Base-by-base conservation (phyloP, 2,329 filamentous ascomycete genomes). In the Xenosphaeropsis pyriputrescens region DNA sequence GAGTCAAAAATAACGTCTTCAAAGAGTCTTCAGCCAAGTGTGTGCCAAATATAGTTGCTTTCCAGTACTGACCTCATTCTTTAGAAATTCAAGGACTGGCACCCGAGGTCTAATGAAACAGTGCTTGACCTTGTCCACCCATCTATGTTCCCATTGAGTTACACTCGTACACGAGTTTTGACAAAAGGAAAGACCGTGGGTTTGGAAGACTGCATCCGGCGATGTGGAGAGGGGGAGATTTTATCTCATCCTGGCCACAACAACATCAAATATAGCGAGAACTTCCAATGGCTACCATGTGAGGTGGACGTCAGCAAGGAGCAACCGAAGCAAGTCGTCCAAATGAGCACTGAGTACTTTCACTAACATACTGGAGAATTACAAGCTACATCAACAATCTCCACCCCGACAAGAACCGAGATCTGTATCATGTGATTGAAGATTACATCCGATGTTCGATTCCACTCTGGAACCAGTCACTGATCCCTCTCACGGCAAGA, bases 121-220 rank as follows among this genome's bases (percentile, higher is more conserved):
- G 73, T 82, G 2, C 63, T 76, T 1, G 68, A 82, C 48, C 56
- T 81, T 2, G 64, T 81, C 5, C 67, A 81, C 44, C 75, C 76
- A 1, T 80, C 73, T 0, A 57, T 81, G 6, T 81, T 66, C 44
- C 74, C 76, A 0, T 52, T 81, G 0, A 50, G 72, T 1, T 75
- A 72, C 45, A 70, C 68, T 0, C 53, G 54, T 12, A 64, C 62
- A 2, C 58, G 59, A 3, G 58, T 62, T 3, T 45, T 73, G 0
- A 31, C 45, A 8, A 46, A 55, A 5, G 22, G 22, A 26, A 39
- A 41, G 33, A 29, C 46, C 6, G 37, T 54, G 17, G 42, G 43
- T 7, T 11, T 51, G 4, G 32, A 44, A 3, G 46, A 52, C 37
- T 45, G 50, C 29, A 17, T 57, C 39, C 38, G 49, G 5, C 43